These are phyloP conservation scores for Gloeophyllum trabeum DNA, from an alignment of 768 basidiomycete species.

Conservation along the genomic window DNA sequence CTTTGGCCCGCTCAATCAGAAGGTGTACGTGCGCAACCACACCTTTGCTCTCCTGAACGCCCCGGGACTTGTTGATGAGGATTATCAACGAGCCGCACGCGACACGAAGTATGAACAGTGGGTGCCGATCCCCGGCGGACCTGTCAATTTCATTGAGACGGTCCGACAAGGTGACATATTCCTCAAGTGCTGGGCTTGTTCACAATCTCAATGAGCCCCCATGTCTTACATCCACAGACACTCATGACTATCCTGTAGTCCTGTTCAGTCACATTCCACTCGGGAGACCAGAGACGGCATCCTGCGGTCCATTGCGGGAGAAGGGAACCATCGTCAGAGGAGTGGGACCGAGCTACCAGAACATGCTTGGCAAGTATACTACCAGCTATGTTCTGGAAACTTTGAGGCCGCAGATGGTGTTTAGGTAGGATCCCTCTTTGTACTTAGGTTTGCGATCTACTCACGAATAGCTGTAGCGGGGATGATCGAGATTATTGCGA, in stretches of 20 bases:
- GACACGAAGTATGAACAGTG: conserved; percentile 42
- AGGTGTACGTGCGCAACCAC: conserved; percentile 54
- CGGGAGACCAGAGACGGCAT: conserved; percentile 57
- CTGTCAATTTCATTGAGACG: conserved; percentile 49
- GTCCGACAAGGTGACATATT: conserved; percentile 24
- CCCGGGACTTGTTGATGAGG: conserved; percentile 75
- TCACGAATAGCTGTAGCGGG: conserved; percentile 35
- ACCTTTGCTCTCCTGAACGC: conserved; percentile 65
- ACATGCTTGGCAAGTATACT: conserved; percentile 71
- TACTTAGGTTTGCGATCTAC: neutral
- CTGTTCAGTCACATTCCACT: conserved; percentile 84
- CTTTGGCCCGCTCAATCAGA: conserved; percentile 63
- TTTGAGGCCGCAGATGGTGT: conserved; percentile 57
- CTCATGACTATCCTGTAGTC: conserved; percentile 34
- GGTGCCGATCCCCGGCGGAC: conserved; percentile 38
- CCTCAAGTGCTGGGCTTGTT: conserved; percentile 9
- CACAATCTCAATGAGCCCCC: neutral
- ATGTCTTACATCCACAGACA: no score
- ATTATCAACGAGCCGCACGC: conserved; percentile 50
- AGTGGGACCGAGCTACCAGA: conserved; percentile 75
- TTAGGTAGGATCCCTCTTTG: conserved; percentile 38
- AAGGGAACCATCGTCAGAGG: conserved; percentile 59
- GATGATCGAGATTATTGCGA: conserved; percentile 94
- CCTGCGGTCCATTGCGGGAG: conserved; percentile 73
- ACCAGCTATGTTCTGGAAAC: conserved; percentile 58